phyloP scores from a whole-genome alignment of 2,329 filamentous ascomycete species.

The Fonsecaea nubica region DNA sequence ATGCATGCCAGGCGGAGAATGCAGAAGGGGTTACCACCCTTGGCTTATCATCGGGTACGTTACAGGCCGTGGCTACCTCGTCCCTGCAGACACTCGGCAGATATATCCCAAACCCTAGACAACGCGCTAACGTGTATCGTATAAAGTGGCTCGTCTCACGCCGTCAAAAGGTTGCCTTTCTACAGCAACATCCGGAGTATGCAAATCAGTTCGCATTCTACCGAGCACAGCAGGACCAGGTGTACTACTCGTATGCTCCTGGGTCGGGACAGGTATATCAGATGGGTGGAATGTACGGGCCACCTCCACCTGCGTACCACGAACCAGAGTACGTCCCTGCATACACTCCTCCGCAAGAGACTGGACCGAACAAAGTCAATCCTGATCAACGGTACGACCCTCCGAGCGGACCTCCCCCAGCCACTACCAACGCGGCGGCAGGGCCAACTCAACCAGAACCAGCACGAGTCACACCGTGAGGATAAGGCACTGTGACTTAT shows the following conservation, averaged over 20 bases:
- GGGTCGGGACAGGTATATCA: slow-evolving; percentile 33
- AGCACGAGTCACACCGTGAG: slow-evolving; percentile 4
- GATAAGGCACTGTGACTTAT: background rate
- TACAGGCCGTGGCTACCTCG: background rate
- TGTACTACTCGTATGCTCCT: background rate
- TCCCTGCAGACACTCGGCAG: background rate
- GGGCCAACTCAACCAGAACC: slow-evolving; percentile 12
- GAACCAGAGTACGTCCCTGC: slow-evolving; percentile 39
- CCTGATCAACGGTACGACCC: slow-evolving; percentile 39
- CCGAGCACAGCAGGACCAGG: slow-evolving; percentile 31
- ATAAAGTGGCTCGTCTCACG: slow-evolving; percentile 53
- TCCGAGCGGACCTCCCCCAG: slow-evolving; percentile 16
- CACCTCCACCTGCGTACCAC: slow-evolving; percentile 39
- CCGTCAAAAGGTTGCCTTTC: slow-evolving; percentile 42
- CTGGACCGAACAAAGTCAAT: slow-evolving; percentile 41
- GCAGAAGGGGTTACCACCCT: slow-evolving; percentile 67
- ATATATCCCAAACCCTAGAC: background rate
- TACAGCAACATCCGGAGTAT: slow-evolving; percentile 38
- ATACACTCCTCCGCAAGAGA: slow-evolving; percentile 37
- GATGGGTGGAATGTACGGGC: slow-evolving; percentile 38
- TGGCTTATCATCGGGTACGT: slow-evolving; percentile 73
- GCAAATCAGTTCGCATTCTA: slow-evolving; percentile 48
- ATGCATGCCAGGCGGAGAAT: slow-evolving; percentile 72
- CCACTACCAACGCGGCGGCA: background rate
- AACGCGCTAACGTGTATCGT: background rate